Evolutionary conservation across 164 flowering plant species (phyloP).

Genomic region (Vitis cinerea): DNA sequence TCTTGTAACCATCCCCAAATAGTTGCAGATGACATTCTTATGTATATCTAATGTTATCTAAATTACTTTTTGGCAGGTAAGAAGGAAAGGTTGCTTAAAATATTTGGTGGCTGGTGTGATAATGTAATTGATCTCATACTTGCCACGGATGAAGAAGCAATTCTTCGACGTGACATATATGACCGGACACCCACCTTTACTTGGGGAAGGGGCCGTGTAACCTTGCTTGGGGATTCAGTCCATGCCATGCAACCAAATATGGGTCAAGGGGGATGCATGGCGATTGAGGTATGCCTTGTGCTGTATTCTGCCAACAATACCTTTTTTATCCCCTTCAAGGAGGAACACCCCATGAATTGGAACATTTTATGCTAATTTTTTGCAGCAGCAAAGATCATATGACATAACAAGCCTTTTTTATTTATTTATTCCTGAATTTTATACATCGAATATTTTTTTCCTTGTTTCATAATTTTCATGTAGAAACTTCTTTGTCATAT

Average conservation of each 20-base stretch:
- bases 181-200: constrained; percentile 68
- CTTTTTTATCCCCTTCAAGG: no score
- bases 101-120: constrained; percentile 92
- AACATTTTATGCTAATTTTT: no score
- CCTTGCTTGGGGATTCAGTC: constrained; percentile 92
- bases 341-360: no score
- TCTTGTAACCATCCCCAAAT: no score
- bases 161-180: constrained; percentile 93
- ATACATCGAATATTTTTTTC: no score
- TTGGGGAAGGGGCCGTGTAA: constrained; percentile 97
- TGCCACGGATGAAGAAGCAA: constrained; percentile 83
- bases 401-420: no score
- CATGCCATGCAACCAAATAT: constrained; percentile 99
- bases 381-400: no score
- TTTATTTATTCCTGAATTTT: no score
- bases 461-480: neutral
- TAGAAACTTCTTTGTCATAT: neutral
- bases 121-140: constrained; percentile 73
- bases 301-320: no score
- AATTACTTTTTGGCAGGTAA: constrained; percentile 51
- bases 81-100: constrained; percentile 67
- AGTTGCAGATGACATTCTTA: no score
- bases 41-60: neutral
- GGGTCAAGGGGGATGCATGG: constrained; percentile 99
- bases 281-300: constrained; percentile 74